A percentile compares a stretch with the other conserved stretches of the same genome.
Evolutionary conservation across 2,329 filamentous ascomycete genomes (phyloP).

Genomic region (Cladosporium oxysporum): DNA sequence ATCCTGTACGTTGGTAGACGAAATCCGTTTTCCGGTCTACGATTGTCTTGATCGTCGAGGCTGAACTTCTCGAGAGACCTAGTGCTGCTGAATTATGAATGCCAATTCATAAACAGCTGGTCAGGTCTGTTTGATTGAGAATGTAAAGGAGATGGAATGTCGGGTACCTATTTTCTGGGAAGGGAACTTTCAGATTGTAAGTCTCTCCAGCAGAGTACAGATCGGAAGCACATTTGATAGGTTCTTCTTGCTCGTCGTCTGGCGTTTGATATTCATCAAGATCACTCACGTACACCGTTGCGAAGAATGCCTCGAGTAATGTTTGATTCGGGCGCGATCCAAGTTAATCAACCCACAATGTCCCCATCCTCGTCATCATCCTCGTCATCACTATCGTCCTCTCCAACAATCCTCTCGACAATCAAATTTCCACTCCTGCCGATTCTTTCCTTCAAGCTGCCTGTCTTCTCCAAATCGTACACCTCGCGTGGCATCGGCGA

Average conservation of each 20-base stretch:
- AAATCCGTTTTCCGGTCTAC: background rate
- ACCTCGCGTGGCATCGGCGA: constrained; percentile 82
- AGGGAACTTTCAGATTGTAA: too few species aligned
- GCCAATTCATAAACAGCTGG: too few species aligned
- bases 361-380: constrained; percentile 27
- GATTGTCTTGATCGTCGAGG: background rate
- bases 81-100: too few species aligned
- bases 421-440: constrained; percentile 85
- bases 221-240: too few species aligned
- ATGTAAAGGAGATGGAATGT: background rate
- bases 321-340: too few species aligned
- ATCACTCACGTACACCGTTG: too few species aligned
- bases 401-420: constrained; percentile 68
- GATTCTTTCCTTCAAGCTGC: constrained; percentile 70
- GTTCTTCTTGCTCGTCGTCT: too few species aligned
- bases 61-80: background rate
- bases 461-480: constrained; percentile 67
- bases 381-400: constrained; percentile 57
- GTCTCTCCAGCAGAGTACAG: too few species aligned
- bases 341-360: too few species aligned
- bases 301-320: too few species aligned
- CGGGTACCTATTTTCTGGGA: too few species aligned
- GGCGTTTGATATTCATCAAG: too few species aligned
- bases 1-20: background rate
- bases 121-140: background rate